Evolutionary conservation across 176 grass and related monocot genomes (phyloP), one percentile per base, ranked within the genome.

Genomic region (Hsuehochloa calcarea): DNA sequence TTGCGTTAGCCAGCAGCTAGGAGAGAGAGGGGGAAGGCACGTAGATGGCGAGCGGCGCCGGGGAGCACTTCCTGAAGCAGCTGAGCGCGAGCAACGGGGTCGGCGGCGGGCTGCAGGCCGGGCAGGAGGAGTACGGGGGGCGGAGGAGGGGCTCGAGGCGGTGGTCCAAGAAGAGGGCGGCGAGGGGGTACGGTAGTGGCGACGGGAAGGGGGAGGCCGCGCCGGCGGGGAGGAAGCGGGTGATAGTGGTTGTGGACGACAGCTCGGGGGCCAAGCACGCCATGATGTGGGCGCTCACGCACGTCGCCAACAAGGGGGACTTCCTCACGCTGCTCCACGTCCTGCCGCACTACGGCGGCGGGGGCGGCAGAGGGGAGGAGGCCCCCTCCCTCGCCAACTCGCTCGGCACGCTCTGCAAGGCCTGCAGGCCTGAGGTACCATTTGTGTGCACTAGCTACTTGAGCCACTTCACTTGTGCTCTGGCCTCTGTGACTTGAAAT

Each of bases 211-310:
- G 27, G 20, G 72, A 82, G 29, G 56, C 78, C 15, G 72, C 74
- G 17, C 14, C 76, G 37, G 78, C 63, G 43, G 35, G 78, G 72
- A 89, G 88, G 88, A 99, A 96, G 90, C 94, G 92, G 84, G 90
- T 94, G 78, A 94, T 99, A 90, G 97, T 99, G 70, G 90, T 99
- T 83, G 89, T 99, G 45, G 97, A 99, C 49, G 78, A 92, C 27
- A 94, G 84, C 87, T 80, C 78, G 0, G 84, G 92, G 27, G 84
- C 97, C 22, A 96, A 94, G 92, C 90, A 99, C 81, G 90, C 97
- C 78, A 96, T 99, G 97, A 99, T 96, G 93, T 99, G 93, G 97
- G 93, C 96, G 37, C 91, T 96, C 40, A 94, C 93, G 23, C 96
- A 96, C 81, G 93, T 99, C 45, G 88, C 93, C 74, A 94, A 91